Conservation (phyloP, 1,284 basidiomycete species). For the Mycena sp. region DNA sequence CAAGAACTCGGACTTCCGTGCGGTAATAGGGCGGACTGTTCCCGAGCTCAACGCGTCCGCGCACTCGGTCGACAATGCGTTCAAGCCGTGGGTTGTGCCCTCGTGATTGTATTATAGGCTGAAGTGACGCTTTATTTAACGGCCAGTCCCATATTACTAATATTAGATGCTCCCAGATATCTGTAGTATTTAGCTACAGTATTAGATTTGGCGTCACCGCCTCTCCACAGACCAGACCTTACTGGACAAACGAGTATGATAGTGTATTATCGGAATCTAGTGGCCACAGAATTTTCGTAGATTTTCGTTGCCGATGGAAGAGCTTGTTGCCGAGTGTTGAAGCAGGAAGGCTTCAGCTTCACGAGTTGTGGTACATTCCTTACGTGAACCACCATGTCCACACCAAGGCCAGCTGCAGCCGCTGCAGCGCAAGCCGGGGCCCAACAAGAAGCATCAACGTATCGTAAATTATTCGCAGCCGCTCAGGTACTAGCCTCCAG, state of each 20-base stretch:
- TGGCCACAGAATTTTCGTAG: too few species aligned
- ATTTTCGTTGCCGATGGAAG: too few species aligned
- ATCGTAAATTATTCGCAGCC: constrained; percentile 49
- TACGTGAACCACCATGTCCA: constrained; percentile 17
- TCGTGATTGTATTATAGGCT: too few species aligned
- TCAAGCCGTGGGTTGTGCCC: constrained; percentile 28
- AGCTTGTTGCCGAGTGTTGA: not conserved
- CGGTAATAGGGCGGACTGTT: constrained; percentile 21
- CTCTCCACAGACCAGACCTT: too few species aligned
- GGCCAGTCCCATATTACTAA: too few species aligned
- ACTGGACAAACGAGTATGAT: too few species aligned
- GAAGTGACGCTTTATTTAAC: too few species aligned
- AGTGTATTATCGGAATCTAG: too few species aligned
- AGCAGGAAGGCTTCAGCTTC: not conserved
- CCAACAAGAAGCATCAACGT: constrained; percentile 43
- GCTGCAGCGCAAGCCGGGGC: constrained; percentile 20
- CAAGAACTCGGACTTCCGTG: constrained; percentile 15
- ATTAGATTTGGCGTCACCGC: too few species aligned
- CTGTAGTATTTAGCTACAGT: too few species aligned
- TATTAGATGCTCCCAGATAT: too few species aligned
- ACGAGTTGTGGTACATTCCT: not conserved
- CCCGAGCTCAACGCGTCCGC: constrained; percentile 16
- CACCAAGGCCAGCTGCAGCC: constrained; percentile 16
- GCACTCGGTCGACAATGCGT: constrained; percentile 26
- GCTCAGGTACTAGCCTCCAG: constrained; percentile 54